Percentiles rank a stretch among this genome's conserved stretches.
These are phyloP conservation scores for Dendrocalamus sinicus DNA, from an alignment of 176 grass and related monocot species.

Conservation along the genomic window DNA sequence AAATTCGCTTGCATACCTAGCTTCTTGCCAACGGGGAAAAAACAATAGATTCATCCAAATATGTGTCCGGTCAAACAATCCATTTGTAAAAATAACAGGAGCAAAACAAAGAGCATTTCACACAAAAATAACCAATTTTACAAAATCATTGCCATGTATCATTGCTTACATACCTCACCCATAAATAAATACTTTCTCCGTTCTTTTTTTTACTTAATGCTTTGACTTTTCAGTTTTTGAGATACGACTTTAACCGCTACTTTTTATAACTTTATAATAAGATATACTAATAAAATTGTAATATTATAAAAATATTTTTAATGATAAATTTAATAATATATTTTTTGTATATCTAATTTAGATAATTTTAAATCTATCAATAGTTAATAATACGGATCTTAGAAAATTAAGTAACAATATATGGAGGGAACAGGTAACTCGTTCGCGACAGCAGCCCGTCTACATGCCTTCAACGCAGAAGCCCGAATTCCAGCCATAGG, in stretches of 20 bases:
- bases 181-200: neutral
- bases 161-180: neutral
- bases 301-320: too few species aligned
- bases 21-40: neutral
- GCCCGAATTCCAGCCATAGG: neutral
- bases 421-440: neutral
- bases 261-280: too few species aligned
- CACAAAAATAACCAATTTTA: neutral
- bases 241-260: too few species aligned
- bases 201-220: too few species aligned
- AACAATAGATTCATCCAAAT: neutral
- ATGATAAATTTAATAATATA: too few species aligned
- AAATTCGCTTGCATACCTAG: neutral
- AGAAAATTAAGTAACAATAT: too few species aligned
- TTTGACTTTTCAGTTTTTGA: too few species aligned
- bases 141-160: fast-evolving
- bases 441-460: too few species aligned
- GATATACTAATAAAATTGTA: too few species aligned
- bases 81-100: neutral
- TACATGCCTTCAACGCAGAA: neutral
- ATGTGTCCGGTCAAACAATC: neutral
- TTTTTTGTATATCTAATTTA: too few species aligned
- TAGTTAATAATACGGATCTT: too few species aligned
- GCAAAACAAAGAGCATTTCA: neutral
- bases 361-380: too few species aligned